Percentiles rank a stretch among this genome's conserved stretches.
Evolutionary conservation across 2,329 filamentous ascomycete species (phyloP).

Genomic region (Teratosphaeria epicoccoides): DNA sequence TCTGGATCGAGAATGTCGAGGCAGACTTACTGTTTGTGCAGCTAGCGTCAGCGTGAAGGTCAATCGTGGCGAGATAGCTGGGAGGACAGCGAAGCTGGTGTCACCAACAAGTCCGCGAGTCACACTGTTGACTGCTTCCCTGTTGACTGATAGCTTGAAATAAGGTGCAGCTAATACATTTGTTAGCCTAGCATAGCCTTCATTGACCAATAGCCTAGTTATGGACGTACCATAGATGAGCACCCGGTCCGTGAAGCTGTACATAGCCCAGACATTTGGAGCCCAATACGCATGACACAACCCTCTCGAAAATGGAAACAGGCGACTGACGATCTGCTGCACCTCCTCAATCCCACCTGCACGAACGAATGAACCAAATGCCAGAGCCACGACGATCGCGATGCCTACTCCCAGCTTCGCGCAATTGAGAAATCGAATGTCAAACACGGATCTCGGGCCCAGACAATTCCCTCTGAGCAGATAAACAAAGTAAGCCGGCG

Average conservation of each 20-base stretch:
- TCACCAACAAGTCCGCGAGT: slow-evolving; percentile 90
- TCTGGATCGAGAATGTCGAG: background rate
- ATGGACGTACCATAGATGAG: slow-evolving; percentile 62
- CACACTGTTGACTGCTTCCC: slow-evolving; percentile 71
- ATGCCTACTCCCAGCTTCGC: slow-evolving; percentile 73
- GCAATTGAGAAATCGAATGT: slow-evolving; percentile 66
- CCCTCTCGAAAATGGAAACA: slow-evolving; percentile 90
- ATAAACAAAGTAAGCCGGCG: slow-evolving; percentile 90
- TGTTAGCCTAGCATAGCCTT: slow-evolving; percentile 29
- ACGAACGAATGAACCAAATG: slow-evolving; percentile 79
- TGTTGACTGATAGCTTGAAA: slow-evolving; percentile 62
- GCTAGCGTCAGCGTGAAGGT: slow-evolving; percentile 77
- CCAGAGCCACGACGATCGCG: slow-evolving; percentile 58
- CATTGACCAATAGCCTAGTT: background rate
- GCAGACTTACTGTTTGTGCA: slow-evolving; percentile 58
- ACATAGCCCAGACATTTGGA: slow-evolving; percentile 92
- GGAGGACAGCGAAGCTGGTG: slow-evolving; percentile 84
- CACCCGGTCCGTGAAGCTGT: slow-evolving; percentile 78
- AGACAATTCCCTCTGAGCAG: slow-evolving; percentile 84
- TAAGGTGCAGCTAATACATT: slow-evolving; percentile 61
- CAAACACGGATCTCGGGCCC: slow-evolving; percentile 62
- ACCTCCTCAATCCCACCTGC: slow-evolving; percentile 60
- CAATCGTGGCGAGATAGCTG: slow-evolving; percentile 66
- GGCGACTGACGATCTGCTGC: slow-evolving; percentile 66
- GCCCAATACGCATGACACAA: slow-evolving; percentile 98